A percentile compares a stretch with the other conserved stretches of the same genome.
phyloP scores from a whole-genome alignment of 495 filamentous ascomycete genomes.

The Hypoxylon trugodes region DNA sequence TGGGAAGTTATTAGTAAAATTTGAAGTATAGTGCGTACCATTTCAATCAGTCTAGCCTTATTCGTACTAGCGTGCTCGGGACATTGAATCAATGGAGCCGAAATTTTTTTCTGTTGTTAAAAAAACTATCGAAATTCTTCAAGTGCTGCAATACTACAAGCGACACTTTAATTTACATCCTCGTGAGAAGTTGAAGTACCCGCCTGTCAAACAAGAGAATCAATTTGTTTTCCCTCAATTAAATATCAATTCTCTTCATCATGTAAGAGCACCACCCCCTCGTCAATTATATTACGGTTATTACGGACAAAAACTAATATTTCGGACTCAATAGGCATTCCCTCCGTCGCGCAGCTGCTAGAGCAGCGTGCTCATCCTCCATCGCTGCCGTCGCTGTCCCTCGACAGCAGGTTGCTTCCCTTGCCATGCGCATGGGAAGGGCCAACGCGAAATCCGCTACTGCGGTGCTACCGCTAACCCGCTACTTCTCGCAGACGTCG shows the following conservation, averaged over 20 bases:
- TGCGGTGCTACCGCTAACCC: slow-evolving; percentile 39
- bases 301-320: slow-evolving; percentile 14
- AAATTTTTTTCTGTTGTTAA: slow-evolving; percentile 20
- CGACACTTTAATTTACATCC: background rate
- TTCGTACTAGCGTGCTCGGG: slow-evolving; percentile 1
- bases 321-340: slow-evolving; percentile 54
- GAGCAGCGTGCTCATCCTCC: slow-evolving; percentile 62
- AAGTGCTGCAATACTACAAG: background rate
- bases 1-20: too few relatives aligned
- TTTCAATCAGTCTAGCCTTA: background rate
- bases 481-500: slow-evolving; percentile 49
- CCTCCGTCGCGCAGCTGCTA: slow-evolving; percentile 64
- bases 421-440: slow-evolving; percentile 41
- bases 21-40: too few relatives aligned
- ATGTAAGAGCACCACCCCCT: background rate
- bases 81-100: slow-evolving; percentile 6
- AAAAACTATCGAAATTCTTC: background rate
- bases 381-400: slow-evolving; percentile 53
- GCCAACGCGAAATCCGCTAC: slow-evolving; percentile 27
- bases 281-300: background rate
- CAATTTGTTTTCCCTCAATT: background rate
- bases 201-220: too few relatives aligned
- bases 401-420: slow-evolving; percentile 47
- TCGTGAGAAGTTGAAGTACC: background rate
- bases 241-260: background rate